Evolutionary conservation across 2,329 filamentous ascomycete species (phyloP).

Genomic region (Nannizziopsis barbatae): DNA sequence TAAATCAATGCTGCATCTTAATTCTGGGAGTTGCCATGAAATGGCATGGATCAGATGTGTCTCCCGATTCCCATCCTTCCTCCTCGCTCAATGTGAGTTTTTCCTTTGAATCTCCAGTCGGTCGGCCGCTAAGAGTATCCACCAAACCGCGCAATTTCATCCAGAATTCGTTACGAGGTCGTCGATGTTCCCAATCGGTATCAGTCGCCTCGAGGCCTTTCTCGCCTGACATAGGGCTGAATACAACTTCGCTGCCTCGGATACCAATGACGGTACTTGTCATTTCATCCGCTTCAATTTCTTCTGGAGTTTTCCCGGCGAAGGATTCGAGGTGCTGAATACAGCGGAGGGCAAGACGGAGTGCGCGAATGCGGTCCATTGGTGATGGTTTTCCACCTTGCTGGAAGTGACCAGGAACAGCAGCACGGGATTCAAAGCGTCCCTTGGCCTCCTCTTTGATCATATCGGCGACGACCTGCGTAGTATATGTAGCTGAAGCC

Average conservation of each 20-base stretch:
- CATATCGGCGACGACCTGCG: constrained; percentile 87
- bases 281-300: constrained; percentile 61
- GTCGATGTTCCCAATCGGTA: constrained; percentile 85
- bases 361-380: constrained; percentile 90
- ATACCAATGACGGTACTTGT: constrained; percentile 82
- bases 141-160: constrained; percentile 66
- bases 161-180: constrained; percentile 82
- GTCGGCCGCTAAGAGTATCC: constrained; percentile 69
- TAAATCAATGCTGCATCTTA: neutral
- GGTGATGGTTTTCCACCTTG: constrained; percentile 86
- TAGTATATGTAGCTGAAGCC: constrained; percentile 78
- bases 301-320: constrained; percentile 52
- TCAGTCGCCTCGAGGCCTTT: constrained; percentile 65
- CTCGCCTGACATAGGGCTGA: constrained; percentile 57
- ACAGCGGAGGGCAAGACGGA: constrained; percentile 85
- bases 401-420: constrained; percentile 87
- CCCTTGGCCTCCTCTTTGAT: constrained; percentile 88
- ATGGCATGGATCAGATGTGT: constrained; percentile 6
- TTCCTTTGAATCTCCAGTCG: constrained; percentile 26
- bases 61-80: constrained; percentile 13
- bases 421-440: constrained; percentile 83
- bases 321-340: constrained; percentile 81
- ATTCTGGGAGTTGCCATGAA: neutral
- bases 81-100: constrained; percentile 19
- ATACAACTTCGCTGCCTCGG: constrained; percentile 78